A percentile compares a stretch with the other conserved stretches of the same genome.
phyloP scores from a whole-genome alignment of 2,329 filamentous ascomycete genomes.

The Peltaster fructicola region DNA sequence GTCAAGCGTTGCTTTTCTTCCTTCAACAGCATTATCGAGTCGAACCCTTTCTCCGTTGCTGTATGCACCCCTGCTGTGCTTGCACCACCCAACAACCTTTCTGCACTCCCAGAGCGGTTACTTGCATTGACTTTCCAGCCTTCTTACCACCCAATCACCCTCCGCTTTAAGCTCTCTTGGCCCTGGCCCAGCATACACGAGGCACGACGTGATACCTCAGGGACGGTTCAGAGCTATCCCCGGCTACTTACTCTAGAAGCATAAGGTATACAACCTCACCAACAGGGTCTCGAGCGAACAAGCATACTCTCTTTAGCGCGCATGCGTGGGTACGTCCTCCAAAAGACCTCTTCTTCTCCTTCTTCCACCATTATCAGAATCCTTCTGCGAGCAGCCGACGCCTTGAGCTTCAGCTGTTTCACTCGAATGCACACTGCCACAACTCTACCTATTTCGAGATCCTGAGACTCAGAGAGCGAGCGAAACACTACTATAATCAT shows the following conservation, averaged over 20 bases:
- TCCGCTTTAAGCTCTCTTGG: slow-evolving; percentile 1
- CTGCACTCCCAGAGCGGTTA: slow-evolving; percentile 20
- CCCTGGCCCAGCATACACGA: too few relatives aligned
- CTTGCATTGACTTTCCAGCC: slow-evolving; percentile 19
- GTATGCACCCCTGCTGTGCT: slow-evolving; percentile 1
- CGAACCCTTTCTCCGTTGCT: slow-evolving; percentile 1
- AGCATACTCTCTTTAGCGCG: slow-evolving; percentile 12
- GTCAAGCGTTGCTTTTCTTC: neutral
- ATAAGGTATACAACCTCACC: neutral
- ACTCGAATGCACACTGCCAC: too few relatives aligned
- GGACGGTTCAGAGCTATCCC: slow-evolving; percentile 1
- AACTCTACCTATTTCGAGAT: slow-evolving; percentile 9
- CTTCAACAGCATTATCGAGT: slow-evolving; percentile 1
- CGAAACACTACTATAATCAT: slow-evolving; percentile 10
- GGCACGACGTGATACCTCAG: slow-evolving; percentile 2
- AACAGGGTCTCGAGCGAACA: neutral
- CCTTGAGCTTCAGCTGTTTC: too few relatives aligned
- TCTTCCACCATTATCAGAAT: slow-evolving; percentile 8
- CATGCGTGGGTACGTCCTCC: slow-evolving; percentile 17
- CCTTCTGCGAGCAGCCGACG: too few relatives aligned
- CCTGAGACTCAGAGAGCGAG: slow-evolving; percentile 8
- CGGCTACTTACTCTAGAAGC: slow-evolving; percentile 1
- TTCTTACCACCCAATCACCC: slow-evolving; percentile 2
- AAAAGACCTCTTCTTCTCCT: slow-evolving; percentile 4
- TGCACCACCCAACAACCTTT: slow-evolving; percentile 8